Conservation (phyloP, 225 moss, liverwort and hornwort species). For the Antitrichia curtipendula region DNA sequence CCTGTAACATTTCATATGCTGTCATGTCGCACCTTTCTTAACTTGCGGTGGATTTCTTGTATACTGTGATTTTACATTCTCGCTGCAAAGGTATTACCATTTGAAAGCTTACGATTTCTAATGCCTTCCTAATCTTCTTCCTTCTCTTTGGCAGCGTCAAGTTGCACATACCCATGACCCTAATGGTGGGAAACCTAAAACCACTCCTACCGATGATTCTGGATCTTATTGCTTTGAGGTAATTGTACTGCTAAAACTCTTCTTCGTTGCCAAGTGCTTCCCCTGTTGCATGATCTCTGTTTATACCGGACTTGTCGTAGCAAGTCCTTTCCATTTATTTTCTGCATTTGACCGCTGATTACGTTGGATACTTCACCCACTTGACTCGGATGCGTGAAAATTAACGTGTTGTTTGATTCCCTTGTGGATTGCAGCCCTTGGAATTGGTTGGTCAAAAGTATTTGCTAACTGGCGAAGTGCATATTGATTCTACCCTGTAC, state of each 20-base stretch:
- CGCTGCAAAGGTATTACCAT: no score
- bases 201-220: conserved; percentile 43
- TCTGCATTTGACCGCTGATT: conserved; percentile 16
- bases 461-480: conserved; percentile 62
- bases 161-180: conserved; percentile 58
- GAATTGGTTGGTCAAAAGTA: conserved; percentile 56
- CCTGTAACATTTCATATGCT: no score
- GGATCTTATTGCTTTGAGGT: conserved; percentile 69
- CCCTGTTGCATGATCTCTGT: background rate
- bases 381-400: background rate
- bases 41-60: background rate
- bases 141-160: conserved; percentile 40
- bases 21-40: background rate
- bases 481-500: conserved; percentile 49
- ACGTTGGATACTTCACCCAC: conserved; percentile 31
- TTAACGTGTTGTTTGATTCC: background rate
- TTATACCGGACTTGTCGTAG: background rate
- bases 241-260: background rate
- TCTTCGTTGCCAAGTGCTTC: background rate
- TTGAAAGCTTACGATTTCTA: background rate
- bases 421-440: conserved; percentile 38
- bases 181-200: conserved; percentile 44
- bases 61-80: background rate
- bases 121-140: background rate
- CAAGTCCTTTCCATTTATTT: background rate